These are phyloP conservation scores for Triangularia verruculosa DNA, from an alignment of 2,329 filamentous ascomycete species.

Conservation along the genomic window DNA sequence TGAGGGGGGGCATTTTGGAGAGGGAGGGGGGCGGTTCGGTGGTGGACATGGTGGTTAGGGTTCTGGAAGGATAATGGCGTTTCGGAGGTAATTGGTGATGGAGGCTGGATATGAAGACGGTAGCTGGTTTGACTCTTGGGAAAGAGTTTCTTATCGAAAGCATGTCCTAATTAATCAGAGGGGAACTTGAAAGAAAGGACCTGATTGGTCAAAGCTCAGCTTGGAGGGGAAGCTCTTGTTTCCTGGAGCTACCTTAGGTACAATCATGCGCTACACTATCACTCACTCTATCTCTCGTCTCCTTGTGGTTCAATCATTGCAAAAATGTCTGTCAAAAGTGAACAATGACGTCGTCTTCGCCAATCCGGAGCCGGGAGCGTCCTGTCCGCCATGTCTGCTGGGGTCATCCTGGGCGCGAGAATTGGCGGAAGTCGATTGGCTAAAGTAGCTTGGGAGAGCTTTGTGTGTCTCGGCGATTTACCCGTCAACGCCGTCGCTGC, in stretches of 20 bases:
- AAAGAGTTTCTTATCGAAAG: background rate
- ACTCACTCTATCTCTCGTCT: no score
- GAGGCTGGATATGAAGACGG: background rate
- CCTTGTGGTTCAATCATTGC: background rate
- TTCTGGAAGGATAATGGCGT: background rate
- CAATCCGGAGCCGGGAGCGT: constrained; percentile 18
- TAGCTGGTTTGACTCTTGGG: background rate
- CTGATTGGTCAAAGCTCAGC: background rate
- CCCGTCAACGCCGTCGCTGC: constrained; percentile 27
- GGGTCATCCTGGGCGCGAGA: constrained; percentile 1
- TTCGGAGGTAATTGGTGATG: background rate
- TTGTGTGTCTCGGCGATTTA: constrained; percentile 27
- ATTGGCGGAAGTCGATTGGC: constrained; percentile 12
- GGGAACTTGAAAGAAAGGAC: background rate
- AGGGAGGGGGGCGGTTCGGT: constrained; percentile 6
- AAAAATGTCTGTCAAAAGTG: background rate
- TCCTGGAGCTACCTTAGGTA: no score
- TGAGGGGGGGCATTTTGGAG: constrained; percentile 48
- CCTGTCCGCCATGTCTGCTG: constrained; percentile 15
- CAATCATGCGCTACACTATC: no score
- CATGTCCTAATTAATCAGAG: background rate
- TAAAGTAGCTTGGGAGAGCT: background rate
- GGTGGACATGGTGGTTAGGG: background rate
- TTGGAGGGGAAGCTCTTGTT: constrained; percentile 15
- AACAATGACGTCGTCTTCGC: constrained; percentile 17